These are phyloP conservation scores for Lentinula guzmanii DNA, from an alignment of 768 basidiomycete genomes.

Conservation along the genomic window DNA sequence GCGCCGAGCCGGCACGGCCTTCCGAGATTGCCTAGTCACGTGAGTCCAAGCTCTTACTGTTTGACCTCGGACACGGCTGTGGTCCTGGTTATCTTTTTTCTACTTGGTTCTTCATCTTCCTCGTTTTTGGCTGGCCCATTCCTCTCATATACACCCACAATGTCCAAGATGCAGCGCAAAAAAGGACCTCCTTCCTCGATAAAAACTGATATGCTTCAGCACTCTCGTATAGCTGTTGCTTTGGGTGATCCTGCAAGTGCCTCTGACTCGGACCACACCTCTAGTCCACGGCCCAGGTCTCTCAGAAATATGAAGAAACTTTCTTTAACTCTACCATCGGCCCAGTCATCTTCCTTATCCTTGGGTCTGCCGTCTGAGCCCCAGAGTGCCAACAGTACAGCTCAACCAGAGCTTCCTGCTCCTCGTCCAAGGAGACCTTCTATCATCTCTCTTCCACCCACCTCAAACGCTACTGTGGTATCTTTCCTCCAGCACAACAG, in stretches of 20 bases:
- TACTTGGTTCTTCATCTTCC: background rate
- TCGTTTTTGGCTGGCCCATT: background rate
- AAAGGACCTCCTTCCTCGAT: slow-evolving; percentile 50
- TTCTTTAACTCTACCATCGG: slow-evolving; percentile 61
- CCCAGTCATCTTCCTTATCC: slow-evolving; percentile 49
- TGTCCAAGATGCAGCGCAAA: slow-evolving; percentile 36
- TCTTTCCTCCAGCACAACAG: slow-evolving; percentile 56
- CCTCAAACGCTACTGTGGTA: slow-evolving; percentile 40
- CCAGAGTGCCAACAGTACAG: slow-evolving; percentile 25
- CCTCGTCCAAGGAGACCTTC: slow-evolving; percentile 59
- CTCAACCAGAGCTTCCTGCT: slow-evolving; percentile 21
- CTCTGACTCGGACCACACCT: slow-evolving; percentile 45
- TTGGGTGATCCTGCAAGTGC: slow-evolving; percentile 41
- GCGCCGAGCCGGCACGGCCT: background rate
- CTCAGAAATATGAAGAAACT: slow-evolving; percentile 72
- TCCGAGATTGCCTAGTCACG: background rate
- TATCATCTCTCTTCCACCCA: slow-evolving; percentile 58
- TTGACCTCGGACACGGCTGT: background rate
- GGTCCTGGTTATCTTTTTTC: background rate
- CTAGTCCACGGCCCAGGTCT: slow-evolving; percentile 36
- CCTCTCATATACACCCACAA: slow-evolving; percentile 1
- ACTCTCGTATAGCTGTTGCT: slow-evolving; percentile 45
- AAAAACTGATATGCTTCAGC: slow-evolving; percentile 50
- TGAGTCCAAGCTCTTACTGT: background rate
- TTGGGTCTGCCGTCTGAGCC: slow-evolving; percentile 25